Evolutionary conservation across 306 rosid species (phyloP).

Genomic region (Trifolium fragiferum): DNA sequence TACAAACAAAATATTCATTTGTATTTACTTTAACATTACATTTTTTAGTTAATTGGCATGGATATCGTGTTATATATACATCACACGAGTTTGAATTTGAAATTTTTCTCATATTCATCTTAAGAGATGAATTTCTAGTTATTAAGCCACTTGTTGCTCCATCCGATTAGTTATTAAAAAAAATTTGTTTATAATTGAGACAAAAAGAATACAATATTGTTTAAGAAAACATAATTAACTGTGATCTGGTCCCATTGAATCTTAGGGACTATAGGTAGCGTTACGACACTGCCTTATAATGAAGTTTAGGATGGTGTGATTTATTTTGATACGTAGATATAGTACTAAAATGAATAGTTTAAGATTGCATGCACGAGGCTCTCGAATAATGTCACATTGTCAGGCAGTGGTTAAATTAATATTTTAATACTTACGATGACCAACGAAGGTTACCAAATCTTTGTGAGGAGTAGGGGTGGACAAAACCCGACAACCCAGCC

Average conservation of each 20-base stretch:
- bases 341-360: slow-evolving; percentile 32
- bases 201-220: too few relatives aligned
- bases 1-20: neutral
- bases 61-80: too few relatives aligned
- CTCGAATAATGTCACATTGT: slow-evolving; percentile 65
- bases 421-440: slow-evolving; percentile 44
- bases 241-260: slow-evolving; percentile 30
- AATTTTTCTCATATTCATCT: too few relatives aligned
- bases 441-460: slow-evolving; percentile 41
- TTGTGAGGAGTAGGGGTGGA: too few relatives aligned
- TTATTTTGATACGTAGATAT: slow-evolving; percentile 14
- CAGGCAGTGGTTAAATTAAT: slow-evolving; percentile 22
- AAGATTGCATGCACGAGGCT: slow-evolving; percentile 59
- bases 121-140: too few relatives aligned
- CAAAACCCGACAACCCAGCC: too few relatives aligned
- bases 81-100: too few relatives aligned
- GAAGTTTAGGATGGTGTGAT: slow-evolving; percentile 35
- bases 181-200: too few relatives aligned
- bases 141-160: too few relatives aligned
- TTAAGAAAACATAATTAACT: slow-evolving; percentile 2
- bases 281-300: slow-evolving; percentile 39
- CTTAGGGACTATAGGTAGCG: slow-evolving; percentile 30
- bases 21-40: too few relatives aligned
- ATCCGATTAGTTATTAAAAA: too few relatives aligned
- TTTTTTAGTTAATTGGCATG: too few relatives aligned